A percentile compares a stretch with the other conserved stretches of the same genome.
These are phyloP conservation scores for Colletotrichum sp. DNA, from an alignment of 2,329 filamentous ascomycete genomes.

Conservation along the genomic window DNA sequence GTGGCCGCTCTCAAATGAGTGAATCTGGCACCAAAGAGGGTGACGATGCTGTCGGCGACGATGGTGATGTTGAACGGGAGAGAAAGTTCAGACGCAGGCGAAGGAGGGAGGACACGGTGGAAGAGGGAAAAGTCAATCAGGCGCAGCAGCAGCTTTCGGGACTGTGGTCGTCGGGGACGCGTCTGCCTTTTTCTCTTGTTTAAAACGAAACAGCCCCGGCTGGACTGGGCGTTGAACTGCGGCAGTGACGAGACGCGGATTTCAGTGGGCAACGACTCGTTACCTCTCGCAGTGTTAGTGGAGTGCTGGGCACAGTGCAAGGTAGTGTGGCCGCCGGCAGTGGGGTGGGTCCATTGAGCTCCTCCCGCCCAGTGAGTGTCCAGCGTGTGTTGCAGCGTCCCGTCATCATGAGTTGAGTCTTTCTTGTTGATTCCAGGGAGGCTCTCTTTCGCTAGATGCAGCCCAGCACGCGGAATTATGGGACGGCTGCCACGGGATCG, in stretches of 20 bases:
- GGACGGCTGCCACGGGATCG: background rate
- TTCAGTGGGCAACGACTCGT: slow-evolving; percentile 14
- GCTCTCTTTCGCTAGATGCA: background rate
- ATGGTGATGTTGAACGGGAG: background rate
- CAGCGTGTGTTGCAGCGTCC: background rate
- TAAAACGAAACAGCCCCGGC: slow-evolving; percentile 20
- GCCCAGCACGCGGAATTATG: background rate
- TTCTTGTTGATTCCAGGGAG: background rate
- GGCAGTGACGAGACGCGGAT: slow-evolving; percentile 20
- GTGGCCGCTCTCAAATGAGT: background rate
- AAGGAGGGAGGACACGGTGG: background rate
- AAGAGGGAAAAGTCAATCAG: background rate
- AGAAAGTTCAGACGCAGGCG: background rate
- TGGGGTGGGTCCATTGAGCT: background rate
- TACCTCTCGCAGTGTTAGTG: slow-evolving; percentile 7
- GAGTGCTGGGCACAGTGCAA: background rate
- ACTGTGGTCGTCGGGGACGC: slow-evolving; percentile 7
- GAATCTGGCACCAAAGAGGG: background rate
- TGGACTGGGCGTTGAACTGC: slow-evolving; percentile 13
- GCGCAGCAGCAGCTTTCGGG: background rate
- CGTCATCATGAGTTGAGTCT: background rate
- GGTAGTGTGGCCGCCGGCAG: background rate
- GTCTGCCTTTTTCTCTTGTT: slow-evolving; percentile 13
- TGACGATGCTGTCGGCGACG: background rate
- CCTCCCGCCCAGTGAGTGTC: background rate